Evolutionary conservation across 306 rosid species (phyloP).

Genomic region (Arachis hypogaea): DNA sequence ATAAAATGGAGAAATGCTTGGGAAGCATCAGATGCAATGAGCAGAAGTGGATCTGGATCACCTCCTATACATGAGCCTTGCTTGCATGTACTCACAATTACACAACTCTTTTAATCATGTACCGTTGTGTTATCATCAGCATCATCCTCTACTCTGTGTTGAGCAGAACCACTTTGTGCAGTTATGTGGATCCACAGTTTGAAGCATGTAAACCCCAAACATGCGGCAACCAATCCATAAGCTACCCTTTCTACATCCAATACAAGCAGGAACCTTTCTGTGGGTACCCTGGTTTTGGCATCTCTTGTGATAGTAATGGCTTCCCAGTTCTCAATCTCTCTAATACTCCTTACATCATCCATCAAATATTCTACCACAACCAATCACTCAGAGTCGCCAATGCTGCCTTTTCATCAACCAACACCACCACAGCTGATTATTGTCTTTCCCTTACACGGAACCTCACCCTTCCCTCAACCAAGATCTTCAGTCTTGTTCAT

Average conservation of each 20-base stretch:
- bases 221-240: constrained; percentile 49
- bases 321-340: constrained; percentile 45
- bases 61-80: no score
- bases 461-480: background rate
- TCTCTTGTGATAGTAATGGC: constrained; percentile 40
- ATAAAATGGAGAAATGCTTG: no score
- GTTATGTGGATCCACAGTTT: constrained; percentile 24
- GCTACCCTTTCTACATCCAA: constrained; percentile 48
- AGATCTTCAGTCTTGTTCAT: background rate
- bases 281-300: constrained; percentile 46
- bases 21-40: no score
- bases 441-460: constrained; percentile 26
- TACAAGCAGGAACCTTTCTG: constrained; percentile 35
- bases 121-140: no score
- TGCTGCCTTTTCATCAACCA: constrained; percentile 6
- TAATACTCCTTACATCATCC: constrained; percentile 19
- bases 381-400: constrained; percentile 36
- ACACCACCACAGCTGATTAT: background rate
- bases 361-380: constrained; percentile 39
- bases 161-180: background rate
- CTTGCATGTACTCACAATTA: no score
- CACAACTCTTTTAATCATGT: no score
- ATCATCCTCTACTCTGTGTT: constrained; percentile 4
- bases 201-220: constrained; percentile 38
- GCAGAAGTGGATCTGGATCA: no score